These are phyloP conservation scores for Phytophthora pistaciae DNA, from an alignment of 352 stramenopile genomes.

Conservation along the genomic window DNA sequence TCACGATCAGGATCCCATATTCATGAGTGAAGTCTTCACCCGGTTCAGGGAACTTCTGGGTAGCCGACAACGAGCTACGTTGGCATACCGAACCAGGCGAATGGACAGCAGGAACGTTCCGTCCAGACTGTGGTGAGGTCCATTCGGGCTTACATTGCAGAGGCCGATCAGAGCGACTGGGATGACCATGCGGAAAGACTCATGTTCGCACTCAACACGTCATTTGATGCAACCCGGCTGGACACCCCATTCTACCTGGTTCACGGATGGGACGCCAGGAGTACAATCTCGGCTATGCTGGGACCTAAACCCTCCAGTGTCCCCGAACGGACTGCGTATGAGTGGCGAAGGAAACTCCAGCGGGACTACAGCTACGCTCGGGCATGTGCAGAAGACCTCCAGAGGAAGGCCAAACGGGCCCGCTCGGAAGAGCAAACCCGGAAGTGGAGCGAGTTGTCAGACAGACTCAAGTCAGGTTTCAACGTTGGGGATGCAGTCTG, in stretches of 20 bases:
- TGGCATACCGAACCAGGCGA: neutral
- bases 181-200: neutral
- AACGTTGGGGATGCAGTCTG: no score
- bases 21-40: neutral
- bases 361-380: conserved; percentile 17
- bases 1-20: neutral
- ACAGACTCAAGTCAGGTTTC: no score
- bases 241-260: neutral
- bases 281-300: neutral
- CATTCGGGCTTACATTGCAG: neutral
- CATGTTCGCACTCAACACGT: neutral
- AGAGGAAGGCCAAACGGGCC: neutral
- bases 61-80: neutral
- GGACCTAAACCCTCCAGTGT: neutral
- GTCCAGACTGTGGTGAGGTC: neutral
- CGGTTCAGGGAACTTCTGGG: neutral
- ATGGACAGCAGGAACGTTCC: neutral
- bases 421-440: no score
- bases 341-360: conserved; percentile 11
- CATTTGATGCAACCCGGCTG: neutral
- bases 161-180: neutral
- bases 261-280: neutral
- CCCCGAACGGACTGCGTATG: neutral
- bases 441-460: no score
- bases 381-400: conserved; percentile 2